A percentile compares a stretch with the other conserved stretches of the same genome.
phyloP scores from a whole-genome alignment of 345 rosid genomes.

The Eucalyptus sp. region DNA sequence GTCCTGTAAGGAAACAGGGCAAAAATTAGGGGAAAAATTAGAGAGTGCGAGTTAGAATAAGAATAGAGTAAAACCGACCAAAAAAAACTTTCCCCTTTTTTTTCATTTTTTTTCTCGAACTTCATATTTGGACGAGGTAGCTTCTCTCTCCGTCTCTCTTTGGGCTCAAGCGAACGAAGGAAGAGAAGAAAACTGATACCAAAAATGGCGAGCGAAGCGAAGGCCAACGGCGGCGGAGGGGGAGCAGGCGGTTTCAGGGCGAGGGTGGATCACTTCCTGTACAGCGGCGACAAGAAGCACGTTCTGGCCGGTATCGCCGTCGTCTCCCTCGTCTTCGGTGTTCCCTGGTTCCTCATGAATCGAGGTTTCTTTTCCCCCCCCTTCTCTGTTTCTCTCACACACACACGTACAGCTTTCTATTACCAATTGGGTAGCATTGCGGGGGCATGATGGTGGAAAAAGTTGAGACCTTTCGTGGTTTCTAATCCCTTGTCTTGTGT shows the following conservation, averaged over 20 bases:
- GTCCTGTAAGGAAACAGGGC: too few relatives aligned
- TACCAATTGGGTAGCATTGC: neutral
- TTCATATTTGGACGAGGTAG: neutral
- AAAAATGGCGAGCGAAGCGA: constrained; percentile 32
- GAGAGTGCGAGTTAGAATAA: too few relatives aligned
- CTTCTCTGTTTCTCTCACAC: too few relatives aligned
- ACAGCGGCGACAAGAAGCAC: constrained; percentile 88
- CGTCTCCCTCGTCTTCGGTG: constrained; percentile 40
- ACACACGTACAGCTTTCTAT: neutral
- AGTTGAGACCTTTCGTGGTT: neutral
- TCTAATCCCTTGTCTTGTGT: neutral
- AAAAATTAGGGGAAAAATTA: too few relatives aligned
- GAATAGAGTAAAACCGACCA: too few relatives aligned
- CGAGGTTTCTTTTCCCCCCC: constrained; percentile 31
- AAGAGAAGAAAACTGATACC: neutral
- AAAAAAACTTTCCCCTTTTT: too few relatives aligned
- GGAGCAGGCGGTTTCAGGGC: constrained; percentile 41
- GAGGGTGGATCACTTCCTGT: constrained; percentile 43
- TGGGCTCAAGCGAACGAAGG: neutral
- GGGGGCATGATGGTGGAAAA: neutral
- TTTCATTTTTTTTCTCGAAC: neutral
- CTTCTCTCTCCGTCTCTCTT: neutral
- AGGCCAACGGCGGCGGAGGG: neutral
- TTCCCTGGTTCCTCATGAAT: constrained; percentile 82
- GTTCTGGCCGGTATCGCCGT: constrained; percentile 65